Base-by-base conservation (phyloP, 164 flowering plant genomes). In the Houttuynia cordata region DNA sequence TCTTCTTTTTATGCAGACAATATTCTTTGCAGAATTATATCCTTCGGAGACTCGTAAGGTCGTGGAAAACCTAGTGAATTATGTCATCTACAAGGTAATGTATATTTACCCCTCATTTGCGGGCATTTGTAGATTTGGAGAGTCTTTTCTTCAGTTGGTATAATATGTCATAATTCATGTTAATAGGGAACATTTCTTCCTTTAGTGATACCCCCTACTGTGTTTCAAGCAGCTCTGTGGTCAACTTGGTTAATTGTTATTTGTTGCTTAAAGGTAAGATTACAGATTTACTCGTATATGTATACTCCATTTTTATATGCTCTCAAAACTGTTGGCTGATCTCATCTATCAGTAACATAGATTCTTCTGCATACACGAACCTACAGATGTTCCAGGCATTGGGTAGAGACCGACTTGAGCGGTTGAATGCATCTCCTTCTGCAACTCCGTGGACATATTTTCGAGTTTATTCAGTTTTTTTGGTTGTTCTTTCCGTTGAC, bases 311-410 rank as follows among this genome's bases (percentile, higher is more conserved):
- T 24, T 49, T 10, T 49, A n/a, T 18, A 42, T 50, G 17, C 61
- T 10, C 42, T 14, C 8, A 14, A 10, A 42, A 42, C 4, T 10
- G 12, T 42, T 42, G 17, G 17, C 49, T 42, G 12, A 1, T 42
- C 17, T 42, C 17, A 12, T 42, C 12, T 42, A 42, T 42, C 10
- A 2, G 6, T 30, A 30, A 30, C 37, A 30, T 30, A 30, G 37
- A 30, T 30, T 8, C 9, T 8, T 42, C 1, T 42, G 9, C 49
- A 1, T 14, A 42, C 49, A 42, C 9, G 49, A 14, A 42, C 59
- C 14, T 57, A n/a, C 74, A 89, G 99, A 87, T 90, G 94, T 93
- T 93, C 76, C 94, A 93, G 80, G 91, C 90, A 61, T 69, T 93
- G 76, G 94, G 84, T 49, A 84, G 91, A 72, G 99, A 93, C 59